Base-by-base conservation (phyloP, 371 early-diverging fungal genomes). In the Syncephalastrum monosporum region DNA sequence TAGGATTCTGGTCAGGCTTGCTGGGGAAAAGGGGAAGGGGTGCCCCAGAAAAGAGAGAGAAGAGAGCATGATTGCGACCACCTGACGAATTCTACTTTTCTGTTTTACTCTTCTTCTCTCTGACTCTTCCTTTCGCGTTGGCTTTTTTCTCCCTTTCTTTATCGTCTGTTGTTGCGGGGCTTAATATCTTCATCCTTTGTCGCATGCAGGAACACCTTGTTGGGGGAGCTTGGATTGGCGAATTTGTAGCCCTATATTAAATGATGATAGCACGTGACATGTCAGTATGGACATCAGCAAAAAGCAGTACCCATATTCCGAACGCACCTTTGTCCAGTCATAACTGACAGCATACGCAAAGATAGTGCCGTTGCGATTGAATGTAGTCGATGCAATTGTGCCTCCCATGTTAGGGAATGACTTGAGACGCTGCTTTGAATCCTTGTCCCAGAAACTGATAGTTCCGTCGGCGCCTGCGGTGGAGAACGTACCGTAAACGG, bases 391-490 rank as follows among this genome's bases (percentile, higher is more conserved):
- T 2, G 91, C 70, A 49, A 99, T 89, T 12, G 92, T 90, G 3
- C 66, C 75, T 21, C 82, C 82, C 27, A 79, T 68, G 47, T 82
- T 81, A 45, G 64, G 53, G 64, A 89, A 84, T 8, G 79, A 65
- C 73, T 94, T 93, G 54, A 96, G 79, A 55, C 92, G 88, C 57
- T 89, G 89, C 75, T 90, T 90, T 19, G 91, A 87, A 65, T 92
- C 95, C 74, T 94, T 95, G 77, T 99, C 97, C 96, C 97, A 99
- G 68, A 95, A 93, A 46, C 84, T 82, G 61, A 96, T 85, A 7
- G 84, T 81, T 16, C 99, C 99, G 71, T 99, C 99, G 3, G 91
- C 77, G 7, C 98, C 98, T 12, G 88, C 91, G 14, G 98, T 95
- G 0, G 91, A 84, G 67, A 99, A 90, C 3, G 96, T 94, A 38